phyloP scores from a whole-genome alignment of 163 green algal genomes.

The Chlamydomonas reinhardtii region DNA sequence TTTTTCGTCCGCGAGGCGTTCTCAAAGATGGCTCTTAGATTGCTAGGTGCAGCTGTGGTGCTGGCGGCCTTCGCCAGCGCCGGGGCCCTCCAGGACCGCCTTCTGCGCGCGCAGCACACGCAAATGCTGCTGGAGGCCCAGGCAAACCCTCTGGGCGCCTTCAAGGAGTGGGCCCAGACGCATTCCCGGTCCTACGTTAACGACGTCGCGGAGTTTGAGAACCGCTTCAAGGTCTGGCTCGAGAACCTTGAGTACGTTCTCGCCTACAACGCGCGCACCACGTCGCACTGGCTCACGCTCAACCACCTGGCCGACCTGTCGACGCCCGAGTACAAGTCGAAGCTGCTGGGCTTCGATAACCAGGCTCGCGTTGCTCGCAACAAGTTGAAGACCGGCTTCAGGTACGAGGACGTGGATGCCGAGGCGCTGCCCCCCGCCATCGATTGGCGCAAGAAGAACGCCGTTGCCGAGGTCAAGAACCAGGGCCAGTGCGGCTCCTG shows the following conservation, averaged over 20 bases:
- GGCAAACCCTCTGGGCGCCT: conserved; percentile 31
- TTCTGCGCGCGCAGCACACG: conserved; percentile 42
- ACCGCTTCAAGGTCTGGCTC: conserved; percentile 79
- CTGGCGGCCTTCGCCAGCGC: background rate
- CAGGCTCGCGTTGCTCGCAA: conserved; percentile 35
- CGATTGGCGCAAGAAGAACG: conserved; percentile 89
- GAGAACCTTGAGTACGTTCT: conserved; percentile 86
- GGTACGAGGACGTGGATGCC: conserved; percentile 71
- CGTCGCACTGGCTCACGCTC: conserved; percentile 78
- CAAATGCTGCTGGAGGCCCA: conserved; percentile 28
- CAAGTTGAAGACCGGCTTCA: conserved; percentile 59
- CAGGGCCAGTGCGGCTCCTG: conserved; percentile 87
- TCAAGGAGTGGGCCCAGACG: conserved; percentile 58
- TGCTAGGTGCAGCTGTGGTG: conserved; percentile 9
- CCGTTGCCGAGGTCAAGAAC: conserved; percentile 97
- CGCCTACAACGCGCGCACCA: conserved; percentile 80
- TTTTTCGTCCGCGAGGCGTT: too few relatives aligned
- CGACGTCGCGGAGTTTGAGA: conserved; percentile 72
- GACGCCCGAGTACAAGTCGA: conserved; percentile 81
- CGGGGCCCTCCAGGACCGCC: too few relatives aligned
- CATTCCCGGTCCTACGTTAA: conserved; percentile 68
- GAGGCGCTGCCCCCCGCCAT: conserved; percentile 77
- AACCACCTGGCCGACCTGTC: conserved; percentile 86
- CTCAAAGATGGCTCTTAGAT: background rate
- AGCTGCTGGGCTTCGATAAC: conserved; percentile 73